These are phyloP conservation scores for Polyporus arcularius DNA, from an alignment of 768 basidiomycete genomes.

Conservation along the genomic window DNA sequence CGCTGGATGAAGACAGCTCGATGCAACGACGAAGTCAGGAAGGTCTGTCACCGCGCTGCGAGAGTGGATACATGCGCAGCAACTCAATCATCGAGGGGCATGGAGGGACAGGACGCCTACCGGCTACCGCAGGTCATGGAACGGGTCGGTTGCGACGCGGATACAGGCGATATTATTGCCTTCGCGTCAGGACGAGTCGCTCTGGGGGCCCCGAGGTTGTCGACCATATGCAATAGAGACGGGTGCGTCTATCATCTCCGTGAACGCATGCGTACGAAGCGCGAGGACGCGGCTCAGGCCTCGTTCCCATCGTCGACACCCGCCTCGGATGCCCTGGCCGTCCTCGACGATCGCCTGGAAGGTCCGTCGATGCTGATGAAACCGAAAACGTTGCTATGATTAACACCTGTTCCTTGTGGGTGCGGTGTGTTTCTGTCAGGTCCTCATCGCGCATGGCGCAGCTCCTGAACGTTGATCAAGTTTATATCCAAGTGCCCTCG, in stretches of 20 bases:
- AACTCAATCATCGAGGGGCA: background rate
- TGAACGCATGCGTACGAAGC: background rate
- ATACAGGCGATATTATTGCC: conserved; percentile 73
- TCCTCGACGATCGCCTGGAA: conserved; percentile 26
- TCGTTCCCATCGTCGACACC: background rate
- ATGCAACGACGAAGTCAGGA: conserved; percentile 34
- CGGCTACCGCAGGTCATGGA: conserved; percentile 54
- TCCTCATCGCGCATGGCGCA: too few species aligned
- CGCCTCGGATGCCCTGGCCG: conserved; percentile 15
- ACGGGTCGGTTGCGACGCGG: conserved; percentile 77
- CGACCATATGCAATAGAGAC: conserved; percentile 65
- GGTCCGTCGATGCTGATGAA: conserved; percentile 51
- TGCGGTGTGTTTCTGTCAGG: conserved; percentile 37
- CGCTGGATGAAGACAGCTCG: conserved; percentile 30
- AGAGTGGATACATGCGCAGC: background rate
- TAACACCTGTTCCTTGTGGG: conserved; percentile 57
- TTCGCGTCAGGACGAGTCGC: conserved; percentile 51
- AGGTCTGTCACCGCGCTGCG: conserved; percentile 3
- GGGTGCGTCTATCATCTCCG: conserved; percentile 33
- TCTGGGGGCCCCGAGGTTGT: conserved; percentile 46
- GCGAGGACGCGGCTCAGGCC: background rate
- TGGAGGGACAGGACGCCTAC: conserved; percentile 45
- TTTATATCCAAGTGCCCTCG: too few species aligned
- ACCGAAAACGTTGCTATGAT: conserved; percentile 56
- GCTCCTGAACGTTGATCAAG: too few species aligned